These are phyloP conservation scores for Calonectria pteridis DNA, from an alignment of 2,329 filamentous ascomycete species.

Conservation along the genomic window DNA sequence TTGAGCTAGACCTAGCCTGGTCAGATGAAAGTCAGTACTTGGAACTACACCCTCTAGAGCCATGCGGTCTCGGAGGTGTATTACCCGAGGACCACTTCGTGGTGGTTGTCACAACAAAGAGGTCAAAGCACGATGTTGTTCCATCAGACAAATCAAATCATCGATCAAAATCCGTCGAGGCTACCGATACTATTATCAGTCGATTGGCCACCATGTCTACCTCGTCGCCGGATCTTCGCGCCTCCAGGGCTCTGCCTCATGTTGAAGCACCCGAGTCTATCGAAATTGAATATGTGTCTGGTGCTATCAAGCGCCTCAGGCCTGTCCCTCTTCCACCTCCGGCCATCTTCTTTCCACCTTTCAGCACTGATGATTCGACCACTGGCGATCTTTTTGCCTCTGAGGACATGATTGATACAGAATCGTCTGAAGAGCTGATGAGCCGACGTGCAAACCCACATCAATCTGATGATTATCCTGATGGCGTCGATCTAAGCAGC, in stretches of 20 bases:
- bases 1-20: conserved; percentile 62
- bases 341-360: conserved; percentile 63
- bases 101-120: conserved; percentile 65
- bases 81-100: conserved; percentile 75
- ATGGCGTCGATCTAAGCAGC: conserved; percentile 55
- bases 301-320: conserved; percentile 56
- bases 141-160: neutral
- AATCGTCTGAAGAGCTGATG: conserved; percentile 47
- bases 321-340: conserved; percentile 66
- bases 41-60: conserved; percentile 59
- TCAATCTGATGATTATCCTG: conserved; percentile 57
- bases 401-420: conserved; percentile 45
- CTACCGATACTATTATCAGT: conserved; percentile 55
- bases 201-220: conserved; percentile 59
- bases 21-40: conserved; percentile 56
- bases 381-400: conserved; percentile 46
- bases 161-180: conserved; percentile 43
- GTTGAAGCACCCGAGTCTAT: conserved; percentile 37
- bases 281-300: conserved; percentile 61
- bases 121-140: conserved; percentile 49
- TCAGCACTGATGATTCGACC: conserved; percentile 57
- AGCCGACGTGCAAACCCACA: conserved; percentile 52
- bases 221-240: conserved; percentile 47
- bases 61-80: conserved; percentile 70
- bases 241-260: conserved; percentile 6